phyloP scores from a whole-genome alignment of 495 filamentous ascomycete species.

The Jackrogersella minutella region DNA sequence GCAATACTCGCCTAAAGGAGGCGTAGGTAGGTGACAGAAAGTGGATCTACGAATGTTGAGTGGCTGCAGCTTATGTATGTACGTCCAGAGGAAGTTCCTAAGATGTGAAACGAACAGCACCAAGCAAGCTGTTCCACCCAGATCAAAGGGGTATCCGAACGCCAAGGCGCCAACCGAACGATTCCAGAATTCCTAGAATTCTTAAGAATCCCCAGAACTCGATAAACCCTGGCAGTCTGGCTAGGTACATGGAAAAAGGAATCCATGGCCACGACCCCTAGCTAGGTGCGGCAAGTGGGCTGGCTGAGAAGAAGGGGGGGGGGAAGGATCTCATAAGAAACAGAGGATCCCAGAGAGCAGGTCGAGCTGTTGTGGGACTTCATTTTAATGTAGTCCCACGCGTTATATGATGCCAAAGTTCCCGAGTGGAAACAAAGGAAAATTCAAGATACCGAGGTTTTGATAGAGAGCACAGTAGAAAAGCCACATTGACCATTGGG shows the following conservation, averaged over 20 bases:
- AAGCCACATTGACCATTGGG: conserved; percentile 40
- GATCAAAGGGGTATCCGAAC: conserved; percentile 26
- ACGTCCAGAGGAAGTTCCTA: conserved; percentile 13
- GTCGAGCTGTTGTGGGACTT: conserved; percentile 28
- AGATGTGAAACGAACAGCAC: conserved; percentile 33
- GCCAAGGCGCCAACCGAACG: conserved; percentile 39
- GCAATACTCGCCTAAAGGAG: conserved; percentile 42
- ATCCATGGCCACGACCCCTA: conserved; percentile 19
- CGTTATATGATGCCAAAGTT: conserved; percentile 36
- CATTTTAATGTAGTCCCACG: conserved; percentile 32
- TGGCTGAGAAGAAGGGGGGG: too few species aligned
- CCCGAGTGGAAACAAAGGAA: conserved; percentile 1
- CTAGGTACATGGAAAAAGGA: conserved; percentile 8
- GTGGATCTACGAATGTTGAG: conserved; percentile 32
- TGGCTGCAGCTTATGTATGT: conserved; percentile 30
- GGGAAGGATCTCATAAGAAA: too few species aligned
- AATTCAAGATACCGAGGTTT: conserved; percentile 25
- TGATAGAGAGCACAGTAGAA: conserved; percentile 22
- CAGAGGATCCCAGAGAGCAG: conserved; percentile 11
- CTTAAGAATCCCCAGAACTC: neutral
- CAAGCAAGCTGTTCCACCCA: conserved; percentile 21
- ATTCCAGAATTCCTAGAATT: conserved; percentile 31
- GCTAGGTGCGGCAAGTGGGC: conserved; percentile 30
- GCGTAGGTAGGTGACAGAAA: conserved; percentile 31
- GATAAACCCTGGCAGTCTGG: neutral